Evolutionary conservation across 2,329 filamentous ascomycete species (phyloP), one percentile per base, ranked within the genome.

Genomic region (Zymoseptoria ardabiliae): DNA sequence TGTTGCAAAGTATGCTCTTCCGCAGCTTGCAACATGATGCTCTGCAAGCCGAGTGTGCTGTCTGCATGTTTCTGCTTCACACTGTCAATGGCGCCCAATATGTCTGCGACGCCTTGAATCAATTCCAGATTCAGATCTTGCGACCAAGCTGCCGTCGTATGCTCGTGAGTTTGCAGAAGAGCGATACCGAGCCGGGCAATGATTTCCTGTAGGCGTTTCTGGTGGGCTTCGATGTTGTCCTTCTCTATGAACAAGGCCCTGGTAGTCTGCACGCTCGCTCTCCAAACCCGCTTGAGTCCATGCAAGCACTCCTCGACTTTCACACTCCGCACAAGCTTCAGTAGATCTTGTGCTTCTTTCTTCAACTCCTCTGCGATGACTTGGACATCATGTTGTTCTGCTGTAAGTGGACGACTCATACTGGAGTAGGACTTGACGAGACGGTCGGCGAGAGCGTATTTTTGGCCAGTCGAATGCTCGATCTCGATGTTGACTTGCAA

Each of bases 281-380:
- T 2, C 78, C 81, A n/a, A 77, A 68, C 0, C 71, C 73, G 23
- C 81, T 82, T 28, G 22, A 78, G 56, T 79, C 74, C 22, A 20
- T 3, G 3, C 41, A 19, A 11, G 23, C 35, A 17, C 41, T 70
- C 69, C 69, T 82, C 79, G 2, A 78, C 80, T 57, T 45, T 45
- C 35, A 45, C 35, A 13, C 35, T 45, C 2, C 35, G 35, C 13
- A 45, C 3, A 1, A 45, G 17, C 2, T 45, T 13, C 1, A 45
- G 35, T 5, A 45, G 35, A 45, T 4, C 4, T 1, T n/a, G 35
- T 0, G 35, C 35, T 13, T 45, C 35, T 5, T 5, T 17, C 4
- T 13, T 45, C 35, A 45, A n/a, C 11, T 17, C 11, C 11, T 45
- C 6, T n/a, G 35, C 35, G 13, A 45, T 17, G 6, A 1, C 6